These are phyloP conservation scores for Byssothecium circinans DNA, from an alignment of 2,329 filamentous ascomycete genomes.

Conservation along the genomic window DNA sequence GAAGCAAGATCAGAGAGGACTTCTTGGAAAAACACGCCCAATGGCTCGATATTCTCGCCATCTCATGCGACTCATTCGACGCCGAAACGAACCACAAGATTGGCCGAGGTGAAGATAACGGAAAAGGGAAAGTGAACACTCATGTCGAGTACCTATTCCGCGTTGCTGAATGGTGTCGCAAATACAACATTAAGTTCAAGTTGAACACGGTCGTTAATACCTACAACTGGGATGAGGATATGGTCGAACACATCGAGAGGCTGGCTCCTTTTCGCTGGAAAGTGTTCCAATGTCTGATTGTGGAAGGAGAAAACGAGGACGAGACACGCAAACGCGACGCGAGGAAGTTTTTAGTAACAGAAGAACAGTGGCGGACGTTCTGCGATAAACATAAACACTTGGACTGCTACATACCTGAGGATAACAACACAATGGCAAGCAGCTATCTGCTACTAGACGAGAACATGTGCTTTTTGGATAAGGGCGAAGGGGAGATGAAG, in stretches of 20 bases:
- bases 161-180: constrained; percentile 51
- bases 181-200: constrained; percentile 58
- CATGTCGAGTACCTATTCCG: constrained; percentile 49
- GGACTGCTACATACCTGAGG: constrained; percentile 51
- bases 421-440: constrained; percentile 52
- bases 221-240: constrained; percentile 53
- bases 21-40: constrained; percentile 49
- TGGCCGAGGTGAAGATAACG: constrained; percentile 42
- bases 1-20: constrained; percentile 49
- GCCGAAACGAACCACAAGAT: constrained; percentile 55
- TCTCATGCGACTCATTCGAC: constrained; percentile 59
- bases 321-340: constrained; percentile 37
- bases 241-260: constrained; percentile 34
- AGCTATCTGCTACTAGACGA: constrained; percentile 50
- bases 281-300: constrained; percentile 57
- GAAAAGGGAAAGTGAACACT: too few species aligned
- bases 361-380: constrained; percentile 52
- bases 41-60: constrained; percentile 58
- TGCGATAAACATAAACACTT: constrained; percentile 45
- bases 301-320: constrained; percentile 57
- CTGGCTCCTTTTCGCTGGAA: constrained; percentile 59
- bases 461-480: constrained; percentile 55
- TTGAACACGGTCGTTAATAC: constrained; percentile 58
- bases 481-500: constrained; percentile 34
- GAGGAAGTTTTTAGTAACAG: constrained; percentile 49